Conservation (phyloP, 371 early-diverging fungal genomes). For the Rhizopus stolonifer region DNA sequence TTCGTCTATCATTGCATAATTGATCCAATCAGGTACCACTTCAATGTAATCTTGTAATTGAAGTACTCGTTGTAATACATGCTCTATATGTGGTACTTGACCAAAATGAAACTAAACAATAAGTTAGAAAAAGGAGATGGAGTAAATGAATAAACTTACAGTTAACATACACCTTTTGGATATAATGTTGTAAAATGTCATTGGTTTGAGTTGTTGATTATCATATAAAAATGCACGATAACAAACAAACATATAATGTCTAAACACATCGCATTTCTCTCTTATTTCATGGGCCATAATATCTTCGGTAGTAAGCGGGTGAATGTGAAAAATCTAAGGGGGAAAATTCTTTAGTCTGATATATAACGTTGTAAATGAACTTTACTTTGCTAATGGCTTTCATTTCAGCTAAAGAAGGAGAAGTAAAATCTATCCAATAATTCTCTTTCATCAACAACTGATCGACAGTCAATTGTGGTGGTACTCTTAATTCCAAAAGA, state of each 20-base stretch:
- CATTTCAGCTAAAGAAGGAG: slow-evolving; percentile 81
- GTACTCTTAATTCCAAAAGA: slow-evolving; percentile 21
- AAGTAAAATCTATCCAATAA: slow-evolving; percentile 89
- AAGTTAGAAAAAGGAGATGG: neutral
- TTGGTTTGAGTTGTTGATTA: slow-evolving; percentile 62
- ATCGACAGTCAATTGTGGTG: slow-evolving; percentile 27
- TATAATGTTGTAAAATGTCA: slow-evolving; percentile 83
- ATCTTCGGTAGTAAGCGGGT: slow-evolving; percentile 91
- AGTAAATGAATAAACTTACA: too few species aligned
- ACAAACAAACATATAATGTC: slow-evolving; percentile 85
- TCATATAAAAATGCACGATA: slow-evolving; percentile 77
- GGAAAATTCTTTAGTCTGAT: too few species aligned
- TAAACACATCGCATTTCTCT: slow-evolving; percentile 90
- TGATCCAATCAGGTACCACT: slow-evolving; percentile 78
- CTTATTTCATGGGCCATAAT: slow-evolving; percentile 83
- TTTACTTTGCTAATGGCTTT: slow-evolving; percentile 62
- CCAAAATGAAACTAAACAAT: slow-evolving; percentile 67
- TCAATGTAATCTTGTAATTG: slow-evolving; percentile 60
- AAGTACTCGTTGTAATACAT: slow-evolving; percentile 58
- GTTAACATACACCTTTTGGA: slow-evolving; percentile 54
- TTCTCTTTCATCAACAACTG: slow-evolving; percentile 56
- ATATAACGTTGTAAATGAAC: neutral
- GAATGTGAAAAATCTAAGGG: slow-evolving; percentile 54
- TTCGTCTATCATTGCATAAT: slow-evolving; percentile 84
- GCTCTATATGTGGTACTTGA: slow-evolving; percentile 49